Percentiles rank a stretch among this genome's conserved stretches.
Evolutionary conservation across 2,329 filamentous ascomycete genomes (phyloP).

Genomic region (Diaporthe ampelina): DNA sequence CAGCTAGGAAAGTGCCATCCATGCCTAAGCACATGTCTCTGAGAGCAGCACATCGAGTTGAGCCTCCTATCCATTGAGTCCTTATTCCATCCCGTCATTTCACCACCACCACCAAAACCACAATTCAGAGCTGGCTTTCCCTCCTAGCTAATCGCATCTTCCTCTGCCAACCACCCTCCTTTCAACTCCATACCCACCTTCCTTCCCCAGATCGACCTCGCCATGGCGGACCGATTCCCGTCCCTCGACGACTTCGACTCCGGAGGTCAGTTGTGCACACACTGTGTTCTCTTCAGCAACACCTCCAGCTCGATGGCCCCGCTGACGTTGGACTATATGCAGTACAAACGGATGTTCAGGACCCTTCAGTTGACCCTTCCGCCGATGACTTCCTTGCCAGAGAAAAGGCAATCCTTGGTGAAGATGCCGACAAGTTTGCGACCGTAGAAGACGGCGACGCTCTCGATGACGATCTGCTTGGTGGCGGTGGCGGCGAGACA

Average conservation of each 20-base stretch:
- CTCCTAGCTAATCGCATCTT: neutral
- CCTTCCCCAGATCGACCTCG: slow-evolving; percentile 43
- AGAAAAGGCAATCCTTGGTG: slow-evolving; percentile 90
- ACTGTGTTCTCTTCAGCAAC: slow-evolving; percentile 35
- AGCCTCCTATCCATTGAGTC: slow-evolving; percentile 29
- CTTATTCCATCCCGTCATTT: slow-evolving; percentile 7
- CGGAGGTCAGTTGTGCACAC: slow-evolving; percentile 61
- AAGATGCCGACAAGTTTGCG: slow-evolving; percentile 92
- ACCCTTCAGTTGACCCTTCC: slow-evolving; percentile 69
- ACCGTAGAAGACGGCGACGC: slow-evolving; percentile 79
- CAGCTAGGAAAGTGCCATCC: slow-evolving; percentile 36
- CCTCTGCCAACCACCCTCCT: neutral
- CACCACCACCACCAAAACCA: slow-evolving; percentile 28
- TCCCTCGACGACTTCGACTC: slow-evolving; percentile 84
- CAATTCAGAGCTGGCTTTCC: slow-evolving; percentile 7
- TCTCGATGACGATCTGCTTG: slow-evolving; percentile 80
- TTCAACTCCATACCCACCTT: slow-evolving; percentile 6
- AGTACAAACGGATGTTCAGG: slow-evolving; percentile 78
- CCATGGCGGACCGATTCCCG: slow-evolving; percentile 84
- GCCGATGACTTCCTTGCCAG: slow-evolving; percentile 90
- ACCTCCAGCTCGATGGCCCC: slow-evolving; percentile 42
- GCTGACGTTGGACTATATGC: slow-evolving; percentile 47
- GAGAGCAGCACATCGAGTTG: slow-evolving; percentile 23
- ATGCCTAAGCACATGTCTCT: slow-evolving; percentile 30
- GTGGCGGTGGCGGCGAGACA: slow-evolving; percentile 66